phyloP scores from a whole-genome alignment of 352 stramenopile species.

The Thraustochytrium aureum region DNA sequence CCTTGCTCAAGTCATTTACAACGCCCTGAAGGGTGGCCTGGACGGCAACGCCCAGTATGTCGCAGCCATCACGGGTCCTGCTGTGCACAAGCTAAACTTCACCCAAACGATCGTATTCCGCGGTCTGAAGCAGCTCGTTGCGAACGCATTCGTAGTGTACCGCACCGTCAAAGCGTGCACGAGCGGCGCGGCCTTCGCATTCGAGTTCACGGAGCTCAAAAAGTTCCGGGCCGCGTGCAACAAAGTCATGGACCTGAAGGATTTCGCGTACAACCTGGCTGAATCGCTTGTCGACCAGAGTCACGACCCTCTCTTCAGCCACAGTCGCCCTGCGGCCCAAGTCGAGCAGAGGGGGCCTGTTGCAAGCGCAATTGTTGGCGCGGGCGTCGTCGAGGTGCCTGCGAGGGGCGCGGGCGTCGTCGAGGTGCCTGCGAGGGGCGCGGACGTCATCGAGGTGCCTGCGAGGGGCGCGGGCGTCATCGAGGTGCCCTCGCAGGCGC shows the following conservation, averaged over 20 bases:
- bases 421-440: too few relatives aligned
- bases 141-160: background rate
- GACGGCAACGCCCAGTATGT: background rate
- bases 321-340: background rate
- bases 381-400: too few relatives aligned
- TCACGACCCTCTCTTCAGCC: background rate
- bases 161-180: background rate
- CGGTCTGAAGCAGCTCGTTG: background rate
- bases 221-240: background rate
- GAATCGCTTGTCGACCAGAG: too few relatives aligned
- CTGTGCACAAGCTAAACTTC: background rate
- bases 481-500: too few relatives aligned
- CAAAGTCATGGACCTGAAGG: background rate
- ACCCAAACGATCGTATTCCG: background rate
- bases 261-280: too few relatives aligned
- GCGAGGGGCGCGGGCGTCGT: too few relatives aligned
- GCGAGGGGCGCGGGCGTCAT: too few relatives aligned
- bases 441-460: too few relatives aligned
- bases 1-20: background rate
- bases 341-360: too few relatives aligned
- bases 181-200: background rate
- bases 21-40: background rate
- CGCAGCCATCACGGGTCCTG: background rate
- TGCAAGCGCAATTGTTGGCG: too few relatives aligned
- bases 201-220: background rate